A percentile compares a stretch with the other conserved stretches of the same genome.
These are phyloP conservation scores for Plasmodium gallinaceum DNA, from an alignment of 169 alveolate species.

Conservation along the genomic window DNA sequence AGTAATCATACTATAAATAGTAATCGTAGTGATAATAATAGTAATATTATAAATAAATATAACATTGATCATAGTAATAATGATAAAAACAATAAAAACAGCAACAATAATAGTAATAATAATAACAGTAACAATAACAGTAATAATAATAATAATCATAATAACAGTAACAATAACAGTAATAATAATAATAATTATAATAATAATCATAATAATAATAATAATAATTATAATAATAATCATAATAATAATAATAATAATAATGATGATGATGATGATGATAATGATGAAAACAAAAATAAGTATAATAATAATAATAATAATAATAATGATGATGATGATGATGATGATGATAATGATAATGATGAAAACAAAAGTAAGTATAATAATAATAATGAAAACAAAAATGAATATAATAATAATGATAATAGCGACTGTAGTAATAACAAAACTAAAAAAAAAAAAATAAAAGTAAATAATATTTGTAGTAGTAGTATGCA, in stretches of 20 bases:
- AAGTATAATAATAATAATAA: conserved; percentile 14
- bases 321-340: neutral
- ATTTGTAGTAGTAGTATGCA: neutral
- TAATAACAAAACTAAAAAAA: neutral
- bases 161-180: conserved; percentile 2
- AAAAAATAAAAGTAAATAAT: neutral
- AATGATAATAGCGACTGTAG: too few relatives aligned
- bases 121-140: neutral
- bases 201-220: neutral
- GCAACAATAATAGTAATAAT: neutral
- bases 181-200: conserved; percentile 7
- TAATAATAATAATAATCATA: conserved; percentile 17
- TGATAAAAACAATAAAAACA: neutral
- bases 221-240: conserved; percentile 14
- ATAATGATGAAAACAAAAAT: neutral
- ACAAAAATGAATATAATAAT: too few relatives aligned
- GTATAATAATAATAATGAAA: too few relatives aligned
- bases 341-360: neutral
- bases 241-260: neutral
- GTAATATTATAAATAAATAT: conserved; percentile 2
- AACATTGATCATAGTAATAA: neutral
- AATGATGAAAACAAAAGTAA: neutral
- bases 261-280: too few relatives aligned
- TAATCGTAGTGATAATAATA: neutral
- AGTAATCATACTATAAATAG: too few relatives aligned